Evolutionary conservation across 495 filamentous ascomycete species (phyloP).

Genomic region (Penicillium pulvis): DNA sequence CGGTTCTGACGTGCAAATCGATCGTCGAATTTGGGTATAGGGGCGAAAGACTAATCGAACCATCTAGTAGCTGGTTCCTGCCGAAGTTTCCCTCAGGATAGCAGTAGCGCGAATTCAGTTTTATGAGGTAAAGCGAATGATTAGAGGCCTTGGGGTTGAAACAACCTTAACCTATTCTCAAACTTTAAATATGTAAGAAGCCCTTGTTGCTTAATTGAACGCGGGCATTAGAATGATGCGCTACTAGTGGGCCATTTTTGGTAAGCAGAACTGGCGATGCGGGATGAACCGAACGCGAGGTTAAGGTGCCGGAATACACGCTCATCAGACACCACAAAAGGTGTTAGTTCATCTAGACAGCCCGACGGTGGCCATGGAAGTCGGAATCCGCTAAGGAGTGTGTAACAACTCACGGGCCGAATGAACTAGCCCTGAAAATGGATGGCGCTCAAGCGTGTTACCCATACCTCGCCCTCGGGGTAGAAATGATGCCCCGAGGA

Average conservation of each 20-base stretch:
- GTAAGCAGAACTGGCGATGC: conserved; percentile 70
- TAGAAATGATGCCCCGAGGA: conserved; percentile 59
- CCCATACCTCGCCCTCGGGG: conserved; percentile 63
- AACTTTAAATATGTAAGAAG: conserved; percentile 80
- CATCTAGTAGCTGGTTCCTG: conserved; percentile 48
- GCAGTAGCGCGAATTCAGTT: conserved; percentile 12
- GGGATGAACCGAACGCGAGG: conserved; percentile 70
- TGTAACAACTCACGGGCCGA: conserved; percentile 66
- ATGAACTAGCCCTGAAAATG: conserved; percentile 67
- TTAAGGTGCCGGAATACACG: conserved; percentile 72
- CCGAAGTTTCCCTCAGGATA: conserved; percentile 13
- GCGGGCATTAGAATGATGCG: conserved; percentile 68
- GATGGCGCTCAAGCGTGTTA: conserved; percentile 68
- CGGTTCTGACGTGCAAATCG: conserved; percentile 76
- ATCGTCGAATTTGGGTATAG: conserved; percentile 67
- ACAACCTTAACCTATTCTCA: conserved; percentile 76
- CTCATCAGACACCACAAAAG: conserved; percentile 72
- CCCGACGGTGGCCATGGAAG: conserved; percentile 65
- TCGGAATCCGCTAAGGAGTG: conserved; percentile 65
- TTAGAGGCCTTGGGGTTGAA: conserved; percentile 56
- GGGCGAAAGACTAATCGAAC: conserved; percentile 70
- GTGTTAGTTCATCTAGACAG: conserved; percentile 65
- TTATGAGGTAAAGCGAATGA: conserved; percentile 13
- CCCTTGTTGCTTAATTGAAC: conserved; percentile 70
- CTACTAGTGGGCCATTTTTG: conserved; percentile 68